Evolutionary conservation across 768 basidiomycete species (phyloP), one percentile per base, ranked within the genome.

Genomic region (Dioszegia crocea): DNA sequence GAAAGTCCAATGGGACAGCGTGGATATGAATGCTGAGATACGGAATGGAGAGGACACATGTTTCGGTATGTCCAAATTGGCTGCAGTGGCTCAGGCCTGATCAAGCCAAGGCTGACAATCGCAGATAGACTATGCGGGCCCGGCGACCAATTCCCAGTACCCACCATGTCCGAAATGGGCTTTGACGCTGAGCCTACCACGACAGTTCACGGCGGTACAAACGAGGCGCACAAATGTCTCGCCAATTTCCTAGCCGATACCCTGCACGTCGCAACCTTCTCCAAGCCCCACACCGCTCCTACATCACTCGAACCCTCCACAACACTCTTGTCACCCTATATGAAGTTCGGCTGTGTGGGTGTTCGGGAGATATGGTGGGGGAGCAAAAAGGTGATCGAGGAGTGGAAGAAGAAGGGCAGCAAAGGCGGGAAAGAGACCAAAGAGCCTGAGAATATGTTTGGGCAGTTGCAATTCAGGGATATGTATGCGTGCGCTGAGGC

Each of bases 341-440:
- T 75, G 55, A 79, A 78, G 55, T 79, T 79, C 48, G 78, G 78
- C 19, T 76, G 76, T 56, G 55, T 79, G 11, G 73, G 74, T 27
- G 64, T 78, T 1, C 53, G 78, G 10, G 73, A 72, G 55, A 66
- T 78, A 30, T 78, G 74, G 66, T 77, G 76, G 76, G 65, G 67
- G 1, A 67, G 69, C 26, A 67, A 75, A 38, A 59, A 65, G 8
- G 67, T 73, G 12, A 71, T 75, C 29, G 66, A 64, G 11, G 41
- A 60, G 19, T 75, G 61, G 54, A 61, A 60, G 40, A 64, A 66
- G 53, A 36, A 46, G 8, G 61, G 61, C 16, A 61, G 58, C 2
- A 70, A 64, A 45, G 70, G 58, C 4, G 61, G 62, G 23, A 66
- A 64, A 43, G 65, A 71, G 62, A 73, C 73, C 30, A 66, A 63